Evolutionary conservation across 768 basidiomycete species (phyloP).

Genomic region (Tubosaeta sp.): DNA sequence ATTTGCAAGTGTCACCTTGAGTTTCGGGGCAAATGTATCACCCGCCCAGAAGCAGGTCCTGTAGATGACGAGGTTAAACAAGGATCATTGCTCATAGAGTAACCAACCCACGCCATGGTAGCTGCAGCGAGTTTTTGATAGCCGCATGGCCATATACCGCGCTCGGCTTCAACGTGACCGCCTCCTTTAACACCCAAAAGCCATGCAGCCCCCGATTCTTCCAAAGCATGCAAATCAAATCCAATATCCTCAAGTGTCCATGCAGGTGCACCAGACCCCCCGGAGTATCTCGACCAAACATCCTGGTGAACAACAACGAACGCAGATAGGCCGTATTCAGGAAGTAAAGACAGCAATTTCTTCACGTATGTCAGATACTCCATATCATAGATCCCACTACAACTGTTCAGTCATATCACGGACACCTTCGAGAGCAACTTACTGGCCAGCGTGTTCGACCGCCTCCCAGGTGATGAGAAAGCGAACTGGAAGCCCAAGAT

Average conservation of each 20-base stretch:
- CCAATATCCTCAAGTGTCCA: conserved; percentile 91
- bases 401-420: not conserved
- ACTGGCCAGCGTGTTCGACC: conserved; percentile 91
- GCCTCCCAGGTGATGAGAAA: conserved; percentile 98
- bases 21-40: conserved; percentile 76
- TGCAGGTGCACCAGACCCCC: conserved; percentile 93
- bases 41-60: conserved; percentile 96
- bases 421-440: conserved; percentile 32
- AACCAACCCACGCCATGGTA: conserved; percentile 75
- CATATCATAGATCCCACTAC: conserved; percentile 77
- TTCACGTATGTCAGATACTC: conserved; percentile 82
- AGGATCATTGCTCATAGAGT: not conserved
- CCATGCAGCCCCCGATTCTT: conserved; percentile 86
- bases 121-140: conserved; percentile 92
- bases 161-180: conserved; percentile 70
- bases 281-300: conserved; percentile 92
- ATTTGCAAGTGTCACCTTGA: conserved; percentile 46
- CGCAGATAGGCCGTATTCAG: conserved; percentile 66
- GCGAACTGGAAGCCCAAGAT: conserved; percentile 49
- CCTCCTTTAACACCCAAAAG: conserved; percentile 72
- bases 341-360: conserved; percentile 60
- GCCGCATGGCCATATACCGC: conserved; percentile 89
- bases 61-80: not conserved
- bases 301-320: conserved; percentile 89
- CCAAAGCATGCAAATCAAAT: conserved; percentile 76